These are phyloP conservation scores for Neopestalotiopsis rosae DNA, from an alignment of 2,329 filamentous ascomycete species.

Conservation along the genomic window DNA sequence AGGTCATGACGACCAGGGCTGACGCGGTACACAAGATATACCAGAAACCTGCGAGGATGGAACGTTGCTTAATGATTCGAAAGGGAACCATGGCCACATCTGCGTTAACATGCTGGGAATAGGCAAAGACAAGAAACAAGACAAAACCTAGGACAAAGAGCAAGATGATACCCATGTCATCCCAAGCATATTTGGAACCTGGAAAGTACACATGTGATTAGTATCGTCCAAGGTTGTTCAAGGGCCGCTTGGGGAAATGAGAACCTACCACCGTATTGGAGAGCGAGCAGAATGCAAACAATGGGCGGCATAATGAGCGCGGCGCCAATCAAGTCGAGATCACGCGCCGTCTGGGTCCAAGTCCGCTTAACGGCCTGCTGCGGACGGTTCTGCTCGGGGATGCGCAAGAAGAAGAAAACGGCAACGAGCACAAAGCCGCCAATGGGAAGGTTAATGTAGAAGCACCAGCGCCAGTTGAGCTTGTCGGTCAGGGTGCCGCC, in stretches of 20 bases:
- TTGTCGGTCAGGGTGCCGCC: conserved; percentile 35
- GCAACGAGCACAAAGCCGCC: conserved; percentile 26
- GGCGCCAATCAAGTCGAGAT: conserved; percentile 32
- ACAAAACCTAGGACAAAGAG: conserved; percentile 44
- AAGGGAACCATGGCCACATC: conserved; percentile 43
- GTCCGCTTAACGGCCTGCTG: conserved; percentile 2
- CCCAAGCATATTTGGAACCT: conserved; percentile 31
- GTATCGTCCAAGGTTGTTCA: conserved; percentile 2
- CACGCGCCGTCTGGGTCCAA: conserved; percentile 22
- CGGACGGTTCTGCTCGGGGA: conserved; percentile 13
- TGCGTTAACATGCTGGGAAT: conserved; percentile 39
- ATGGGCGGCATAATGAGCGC: conserved; percentile 27
- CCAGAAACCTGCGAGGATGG: conserved; percentile 17
- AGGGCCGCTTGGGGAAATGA: not conserved
- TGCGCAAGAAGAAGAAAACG: conserved; percentile 32
- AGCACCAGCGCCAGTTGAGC: conserved; percentile 39
- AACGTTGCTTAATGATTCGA: conserved; percentile 37
- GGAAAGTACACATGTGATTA: not conserved
- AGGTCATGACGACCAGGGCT: conserved; percentile 38
- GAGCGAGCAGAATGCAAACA: conserved; percentile 34
- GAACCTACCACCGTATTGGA: conserved; percentile 36
- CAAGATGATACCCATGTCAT: conserved; percentile 35
- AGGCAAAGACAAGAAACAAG: conserved; percentile 45
- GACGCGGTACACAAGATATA: conserved; percentile 17
- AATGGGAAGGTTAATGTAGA: conserved; percentile 31